A percentile compares a stretch with the other conserved stretches of the same genome.
Conservation (phyloP, 139 green algal species). For the Coelastrella sp. region DNA sequence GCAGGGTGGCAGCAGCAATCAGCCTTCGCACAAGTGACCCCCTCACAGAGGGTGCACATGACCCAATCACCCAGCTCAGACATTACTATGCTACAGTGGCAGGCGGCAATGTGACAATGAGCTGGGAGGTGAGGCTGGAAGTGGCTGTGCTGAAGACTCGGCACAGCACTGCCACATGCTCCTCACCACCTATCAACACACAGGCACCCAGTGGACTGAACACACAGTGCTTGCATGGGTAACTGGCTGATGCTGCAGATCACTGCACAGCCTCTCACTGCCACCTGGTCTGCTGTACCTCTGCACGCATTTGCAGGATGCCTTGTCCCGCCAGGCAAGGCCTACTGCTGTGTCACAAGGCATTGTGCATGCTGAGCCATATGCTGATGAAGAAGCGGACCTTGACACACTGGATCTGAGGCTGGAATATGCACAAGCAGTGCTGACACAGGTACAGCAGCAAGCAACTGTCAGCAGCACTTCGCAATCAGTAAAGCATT, state of each 20-base stretch:
- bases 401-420: constrained; percentile 23
- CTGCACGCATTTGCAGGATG: constrained; percentile 14
- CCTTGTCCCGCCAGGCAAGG: constrained; percentile 7
- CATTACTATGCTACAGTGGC: constrained; percentile 35
- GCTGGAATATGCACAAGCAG: constrained; percentile 28
- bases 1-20: constrained; percentile 35
- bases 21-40: constrained; percentile 31
- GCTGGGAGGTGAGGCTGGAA: constrained; percentile 8
- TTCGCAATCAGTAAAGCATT: not conserved
- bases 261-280: too few relatives aligned
- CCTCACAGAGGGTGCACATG: constrained; percentile 26
- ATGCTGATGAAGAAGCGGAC: constrained; percentile 6
- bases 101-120: constrained; percentile 9
- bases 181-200: not conserved
- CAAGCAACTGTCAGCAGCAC: not conserved
- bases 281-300: not conserved
- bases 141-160: not conserved
- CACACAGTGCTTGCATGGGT: too few relatives aligned
- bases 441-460: not conserved
- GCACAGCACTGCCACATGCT: not conserved
- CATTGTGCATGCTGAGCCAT: constrained; percentile 9
- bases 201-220: too few relatives aligned
- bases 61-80: constrained; percentile 19
- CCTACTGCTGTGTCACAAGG: constrained; percentile 14
- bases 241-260: too few relatives aligned